phyloP scores from a whole-genome alignment of 2,329 filamentous ascomycete species.

The Trichoderma polysporum region DNA sequence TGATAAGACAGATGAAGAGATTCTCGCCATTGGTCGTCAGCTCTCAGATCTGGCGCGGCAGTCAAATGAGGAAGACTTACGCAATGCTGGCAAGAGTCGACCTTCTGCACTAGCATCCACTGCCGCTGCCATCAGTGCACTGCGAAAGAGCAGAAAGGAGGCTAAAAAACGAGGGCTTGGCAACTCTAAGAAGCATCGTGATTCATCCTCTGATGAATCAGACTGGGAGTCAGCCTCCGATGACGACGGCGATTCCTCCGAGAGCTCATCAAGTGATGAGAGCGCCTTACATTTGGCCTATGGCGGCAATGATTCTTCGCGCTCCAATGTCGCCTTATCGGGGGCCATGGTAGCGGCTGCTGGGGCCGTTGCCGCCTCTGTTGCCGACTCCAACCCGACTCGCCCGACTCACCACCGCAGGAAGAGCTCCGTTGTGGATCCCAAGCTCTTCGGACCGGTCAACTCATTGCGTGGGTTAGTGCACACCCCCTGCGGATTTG shows the following conservation, averaged over 20 bases:
- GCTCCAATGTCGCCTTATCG: constrained; percentile 24
- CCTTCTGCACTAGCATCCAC: constrained; percentile 36
- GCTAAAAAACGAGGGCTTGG: constrained; percentile 39
- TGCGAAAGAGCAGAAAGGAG: constrained; percentile 41
- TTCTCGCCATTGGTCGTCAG: constrained; percentile 54
- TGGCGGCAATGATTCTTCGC: constrained; percentile 29
- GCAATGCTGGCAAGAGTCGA: constrained; percentile 37
- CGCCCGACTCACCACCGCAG: constrained; percentile 27
- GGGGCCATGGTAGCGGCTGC: constrained; percentile 42
- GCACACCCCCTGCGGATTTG: constrained; percentile 55
- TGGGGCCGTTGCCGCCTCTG: constrained; percentile 29
- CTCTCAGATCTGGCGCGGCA: constrained; percentile 53
- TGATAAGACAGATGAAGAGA: constrained; percentile 56
- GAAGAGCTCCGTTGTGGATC: constrained; percentile 56
- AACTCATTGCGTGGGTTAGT: constrained; percentile 61
- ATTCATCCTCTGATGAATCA: constrained; percentile 46
- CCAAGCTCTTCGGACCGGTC: constrained; percentile 56
- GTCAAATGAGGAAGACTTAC: constrained; percentile 51
- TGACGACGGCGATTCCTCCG: constrained; percentile 34
- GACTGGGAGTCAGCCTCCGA: constrained; percentile 60
- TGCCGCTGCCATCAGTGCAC: constrained; percentile 42
- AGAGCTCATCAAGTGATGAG: constrained; percentile 36
- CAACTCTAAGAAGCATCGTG: constrained; percentile 41
- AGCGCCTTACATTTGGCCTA: constrained; percentile 44
- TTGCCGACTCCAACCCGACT: constrained; percentile 9